phyloP scores from a whole-genome alignment of 2,329 filamentous ascomycete species.

The Diaporthe batatas region DNA sequence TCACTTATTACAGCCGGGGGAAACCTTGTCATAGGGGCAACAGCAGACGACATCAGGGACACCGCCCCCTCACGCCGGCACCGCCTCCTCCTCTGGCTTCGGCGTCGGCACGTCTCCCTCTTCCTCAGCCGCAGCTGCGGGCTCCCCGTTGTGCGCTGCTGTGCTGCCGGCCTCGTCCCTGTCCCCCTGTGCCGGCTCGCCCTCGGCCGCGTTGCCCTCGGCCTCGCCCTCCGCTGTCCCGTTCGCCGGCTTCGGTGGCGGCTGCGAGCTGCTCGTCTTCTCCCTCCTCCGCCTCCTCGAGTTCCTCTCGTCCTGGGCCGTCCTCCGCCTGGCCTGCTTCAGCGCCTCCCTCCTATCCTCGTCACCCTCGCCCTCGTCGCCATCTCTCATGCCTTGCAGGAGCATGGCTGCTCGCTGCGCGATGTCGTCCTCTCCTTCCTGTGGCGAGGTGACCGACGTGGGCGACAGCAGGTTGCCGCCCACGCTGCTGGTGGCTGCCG shows the following conservation, averaged over 20 bases:
- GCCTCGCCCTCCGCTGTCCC: slow-evolving; percentile 67
- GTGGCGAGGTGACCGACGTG: slow-evolving; percentile 55
- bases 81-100: slow-evolving; percentile 23
- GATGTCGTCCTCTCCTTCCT: slow-evolving; percentile 75
- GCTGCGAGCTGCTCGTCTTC: slow-evolving; percentile 59
- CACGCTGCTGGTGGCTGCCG: slow-evolving; percentile 67
- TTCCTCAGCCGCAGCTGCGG: slow-evolving; percentile 20
- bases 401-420: slow-evolving; percentile 87
- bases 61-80: slow-evolving; percentile 6
- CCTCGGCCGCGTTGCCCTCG: slow-evolving; percentile 30
- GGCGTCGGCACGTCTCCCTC: slow-evolving; percentile 37
- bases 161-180: slow-evolving; percentile 24
- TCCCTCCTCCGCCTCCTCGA: slow-evolving; percentile 76
- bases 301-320: slow-evolving; percentile 82
- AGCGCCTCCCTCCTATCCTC: slow-evolving; percentile 71
- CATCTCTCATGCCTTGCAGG: slow-evolving; percentile 83
- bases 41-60: background rate
- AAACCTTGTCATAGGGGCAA: too few relatives aligned
- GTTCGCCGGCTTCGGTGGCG: slow-evolving; percentile 50
- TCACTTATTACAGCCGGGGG: slow-evolving; percentile 11
- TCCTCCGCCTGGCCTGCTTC: slow-evolving; percentile 74
- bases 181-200: slow-evolving; percentile 19
- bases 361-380: slow-evolving; percentile 66
- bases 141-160: slow-evolving; percentile 7
- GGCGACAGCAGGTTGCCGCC: slow-evolving; percentile 44